These are phyloP conservation scores for Calcarisporium arbuscula DNA, from an alignment of 2,329 filamentous ascomycete genomes.

Conservation along the genomic window DNA sequence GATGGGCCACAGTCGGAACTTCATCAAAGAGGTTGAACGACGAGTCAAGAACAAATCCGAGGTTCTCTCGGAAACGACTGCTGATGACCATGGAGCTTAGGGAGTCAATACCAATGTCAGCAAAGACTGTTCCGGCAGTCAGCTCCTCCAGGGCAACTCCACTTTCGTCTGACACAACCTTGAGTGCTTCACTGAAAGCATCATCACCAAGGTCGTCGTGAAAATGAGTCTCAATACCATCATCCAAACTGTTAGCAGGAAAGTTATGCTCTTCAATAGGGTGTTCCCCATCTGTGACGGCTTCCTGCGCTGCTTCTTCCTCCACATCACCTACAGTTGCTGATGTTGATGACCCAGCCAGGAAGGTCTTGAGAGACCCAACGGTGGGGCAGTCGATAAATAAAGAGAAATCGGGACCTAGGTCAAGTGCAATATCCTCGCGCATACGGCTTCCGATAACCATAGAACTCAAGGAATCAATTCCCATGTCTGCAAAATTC, in stretches of 20 bases:
- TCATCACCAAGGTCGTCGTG: no score
- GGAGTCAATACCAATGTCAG: constrained; percentile 7
- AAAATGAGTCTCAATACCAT: no score
- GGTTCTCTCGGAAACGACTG: constrained; percentile 9
- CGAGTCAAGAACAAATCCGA: constrained; percentile 5
- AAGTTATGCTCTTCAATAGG: no score
- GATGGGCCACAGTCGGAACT: background rate
- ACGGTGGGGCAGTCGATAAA: constrained; percentile 50
- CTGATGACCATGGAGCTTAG: constrained; percentile 8
- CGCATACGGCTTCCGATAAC: constrained; percentile 49
- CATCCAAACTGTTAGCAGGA: no score
- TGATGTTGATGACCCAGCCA: no score
- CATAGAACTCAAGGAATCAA: constrained; percentile 54
- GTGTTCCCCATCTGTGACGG: background rate
- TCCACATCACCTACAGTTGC: no score
- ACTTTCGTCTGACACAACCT: constrained; percentile 49
- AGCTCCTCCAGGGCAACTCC: constrained; percentile 48
- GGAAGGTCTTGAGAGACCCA: constrained; percentile 48
- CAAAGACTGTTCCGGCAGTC: constrained; percentile 27
- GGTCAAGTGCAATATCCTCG: constrained; percentile 50
- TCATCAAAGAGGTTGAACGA: constrained; percentile 2
- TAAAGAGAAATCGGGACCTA: constrained; percentile 40
- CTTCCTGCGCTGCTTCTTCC: background rate
- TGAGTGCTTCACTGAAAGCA: constrained; percentile 36
- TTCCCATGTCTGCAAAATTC: constrained; percentile 49